Conservation (phyloP, 768 basidiomycete genomes). For the Termitomyces sp. region DNA sequence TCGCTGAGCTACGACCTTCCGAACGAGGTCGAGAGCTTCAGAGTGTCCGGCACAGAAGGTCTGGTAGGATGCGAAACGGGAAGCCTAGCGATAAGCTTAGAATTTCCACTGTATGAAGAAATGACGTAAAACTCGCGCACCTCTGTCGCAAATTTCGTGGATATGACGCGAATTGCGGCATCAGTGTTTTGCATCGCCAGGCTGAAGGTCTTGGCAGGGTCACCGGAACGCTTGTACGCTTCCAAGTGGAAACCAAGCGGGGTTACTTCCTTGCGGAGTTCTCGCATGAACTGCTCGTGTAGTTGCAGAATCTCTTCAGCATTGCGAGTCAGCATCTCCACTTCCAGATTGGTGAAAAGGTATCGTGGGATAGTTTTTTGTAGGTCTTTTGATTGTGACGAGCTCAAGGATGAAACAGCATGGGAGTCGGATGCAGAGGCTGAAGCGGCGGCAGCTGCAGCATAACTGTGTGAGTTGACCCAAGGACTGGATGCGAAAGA, state of each 20-base stretch:
- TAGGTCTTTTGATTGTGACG: slow-evolving; percentile 23
- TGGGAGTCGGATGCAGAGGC: slow-evolving; percentile 25
- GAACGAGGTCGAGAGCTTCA: slow-evolving; percentile 75
- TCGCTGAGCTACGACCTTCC: slow-evolving; percentile 60
- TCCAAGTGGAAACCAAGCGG: slow-evolving; percentile 51
- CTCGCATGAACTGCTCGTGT: slow-evolving; percentile 65
- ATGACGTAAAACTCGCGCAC: slow-evolving; percentile 32
- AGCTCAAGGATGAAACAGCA: slow-evolving; percentile 19
- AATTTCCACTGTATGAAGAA: slow-evolving; percentile 1
- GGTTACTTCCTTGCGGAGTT: slow-evolving; percentile 47
- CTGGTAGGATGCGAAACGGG: slow-evolving; percentile 77
- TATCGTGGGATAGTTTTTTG: slow-evolving; percentile 39
- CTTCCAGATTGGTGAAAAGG: slow-evolving; percentile 57
- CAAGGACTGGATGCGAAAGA: slow-evolving; percentile 45
- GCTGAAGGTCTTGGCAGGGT: slow-evolving; percentile 16
- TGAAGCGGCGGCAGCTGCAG: slow-evolving; percentile 29
- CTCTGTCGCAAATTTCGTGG: slow-evolving; percentile 58
- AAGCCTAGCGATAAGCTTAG: slow-evolving; percentile 46
- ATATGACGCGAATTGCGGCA: slow-evolving; percentile 46
- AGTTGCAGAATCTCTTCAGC: slow-evolving; percentile 63
- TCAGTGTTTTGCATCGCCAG: slow-evolving; percentile 35
- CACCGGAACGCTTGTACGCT: slow-evolving; percentile 18
- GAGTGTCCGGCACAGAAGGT: slow-evolving; percentile 85
- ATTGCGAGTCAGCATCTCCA: slow-evolving; percentile 64
- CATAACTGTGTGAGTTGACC: slow-evolving; percentile 41